phyloP scores from a whole-genome alignment of 805 yeast species.

The Helenozyma rhizophorensis region DNA sequence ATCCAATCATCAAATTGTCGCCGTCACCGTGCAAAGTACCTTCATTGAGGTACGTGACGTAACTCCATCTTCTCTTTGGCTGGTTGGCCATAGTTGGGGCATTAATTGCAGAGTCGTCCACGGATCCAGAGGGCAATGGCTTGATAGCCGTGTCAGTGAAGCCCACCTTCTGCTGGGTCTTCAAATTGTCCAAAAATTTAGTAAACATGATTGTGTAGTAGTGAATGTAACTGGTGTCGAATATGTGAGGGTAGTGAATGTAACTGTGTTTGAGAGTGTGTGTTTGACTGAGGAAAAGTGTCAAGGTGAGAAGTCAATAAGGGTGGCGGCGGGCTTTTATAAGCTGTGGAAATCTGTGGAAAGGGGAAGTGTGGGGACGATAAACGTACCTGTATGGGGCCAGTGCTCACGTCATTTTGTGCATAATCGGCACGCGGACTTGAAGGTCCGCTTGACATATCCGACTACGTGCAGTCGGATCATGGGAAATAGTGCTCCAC shows the following conservation, averaged over 20 bases:
- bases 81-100: constrained; percentile 3
- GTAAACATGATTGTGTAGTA: constrained; percentile 11
- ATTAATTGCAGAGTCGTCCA: constrained; percentile 7
- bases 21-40: constrained; percentile 18
- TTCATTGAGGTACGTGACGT: constrained; percentile 14
- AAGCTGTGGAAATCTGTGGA: too few species aligned
- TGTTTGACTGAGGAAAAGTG: background rate
- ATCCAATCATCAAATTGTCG: constrained; percentile 18
- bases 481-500: too few species aligned
- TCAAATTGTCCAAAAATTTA: constrained; percentile 12
- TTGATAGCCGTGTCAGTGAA: constrained; percentile 3
- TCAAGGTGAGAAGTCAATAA: background rate
- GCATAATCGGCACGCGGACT: too few species aligned
- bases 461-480: too few species aligned
- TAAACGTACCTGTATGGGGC: too few species aligned
- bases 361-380: too few species aligned
- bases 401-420: too few species aligned
- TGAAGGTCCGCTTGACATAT: too few species aligned
- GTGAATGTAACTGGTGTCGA: background rate
- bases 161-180: constrained; percentile 3
- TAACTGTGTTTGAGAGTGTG: too few species aligned
- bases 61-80: constrained; percentile 17
- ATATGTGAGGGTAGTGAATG: background rate
- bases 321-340: too few species aligned
- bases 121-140: constrained; percentile 1